These are phyloP conservation scores for Pyricularia pennisetigena DNA, from an alignment of 2,329 filamentous ascomycete species.

Conservation along the genomic window DNA sequence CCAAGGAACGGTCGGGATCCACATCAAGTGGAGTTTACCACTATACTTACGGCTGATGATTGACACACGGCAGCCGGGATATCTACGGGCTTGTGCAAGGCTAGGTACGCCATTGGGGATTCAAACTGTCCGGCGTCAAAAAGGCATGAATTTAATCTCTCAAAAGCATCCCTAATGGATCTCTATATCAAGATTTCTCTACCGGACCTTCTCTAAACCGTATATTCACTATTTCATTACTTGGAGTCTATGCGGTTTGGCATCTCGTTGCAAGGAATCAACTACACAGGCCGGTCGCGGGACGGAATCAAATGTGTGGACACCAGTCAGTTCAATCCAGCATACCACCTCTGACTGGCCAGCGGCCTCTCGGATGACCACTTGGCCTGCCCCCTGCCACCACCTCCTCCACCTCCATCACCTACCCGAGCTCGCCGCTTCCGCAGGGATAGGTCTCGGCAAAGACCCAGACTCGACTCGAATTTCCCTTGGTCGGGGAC, in stretches of 20 bases:
- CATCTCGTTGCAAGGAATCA: not conserved
- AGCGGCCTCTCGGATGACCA: not conserved
- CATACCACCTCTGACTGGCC: not conserved
- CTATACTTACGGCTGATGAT: not conserved
- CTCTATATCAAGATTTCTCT: not conserved
- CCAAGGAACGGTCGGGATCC: not conserved
- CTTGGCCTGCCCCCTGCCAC: not conserved
- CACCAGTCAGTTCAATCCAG: not conserved
- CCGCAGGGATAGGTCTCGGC: conserved; percentile 1
- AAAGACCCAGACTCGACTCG: not conserved
- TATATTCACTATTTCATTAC: not conserved
- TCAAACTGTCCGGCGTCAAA: not conserved
- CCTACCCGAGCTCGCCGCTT: not conserved
- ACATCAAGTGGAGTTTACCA: not conserved
- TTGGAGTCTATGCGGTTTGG: not conserved
- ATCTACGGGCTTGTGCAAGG: not conserved
- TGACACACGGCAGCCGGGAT: not conserved
- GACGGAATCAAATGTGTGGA: not conserved
- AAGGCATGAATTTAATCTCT: not conserved
- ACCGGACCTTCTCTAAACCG: not conserved
- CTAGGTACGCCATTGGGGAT: not conserved
- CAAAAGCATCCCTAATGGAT: not conserved
- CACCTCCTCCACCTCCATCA: not conserved
- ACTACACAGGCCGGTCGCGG: not conserved
- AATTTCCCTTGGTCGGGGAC: not conserved